Conservation (phyloP, 202 grass and related monocot genomes). For the Schoenoplectus tabernaemontani region DNA sequence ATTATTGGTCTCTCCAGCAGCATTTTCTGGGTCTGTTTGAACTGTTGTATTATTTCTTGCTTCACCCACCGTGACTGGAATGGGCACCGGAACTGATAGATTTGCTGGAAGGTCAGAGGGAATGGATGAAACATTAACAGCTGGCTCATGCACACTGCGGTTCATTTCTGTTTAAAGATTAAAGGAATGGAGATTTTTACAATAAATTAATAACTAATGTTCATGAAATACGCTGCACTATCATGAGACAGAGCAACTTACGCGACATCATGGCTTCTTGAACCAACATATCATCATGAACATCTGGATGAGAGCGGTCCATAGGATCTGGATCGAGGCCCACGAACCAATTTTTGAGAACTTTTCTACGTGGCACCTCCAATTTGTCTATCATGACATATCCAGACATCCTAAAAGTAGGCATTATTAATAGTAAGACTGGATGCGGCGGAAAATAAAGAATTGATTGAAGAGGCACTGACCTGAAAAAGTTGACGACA, state of each 20-base stretch:
- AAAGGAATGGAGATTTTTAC: not conserved
- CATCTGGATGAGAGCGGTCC: conserved; percentile 86
- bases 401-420: conserved; percentile 64
- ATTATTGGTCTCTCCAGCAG: not conserved
- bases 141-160: not conserved
- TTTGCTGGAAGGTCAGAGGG: conserved; percentile 12
- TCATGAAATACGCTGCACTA: conserved; percentile 29
- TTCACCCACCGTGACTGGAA: not conserved
- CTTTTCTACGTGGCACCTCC: conserved; percentile 87
- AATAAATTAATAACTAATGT: not conserved
- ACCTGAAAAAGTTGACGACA: conserved; percentile 87
- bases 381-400: conserved; percentile 98
- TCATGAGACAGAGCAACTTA: not conserved
- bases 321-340: conserved; percentile 65
- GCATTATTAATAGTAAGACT: conserved; percentile 21
- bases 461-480: conserved; percentile 16
- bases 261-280: conserved; percentile 30
- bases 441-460: conserved; percentile 8
- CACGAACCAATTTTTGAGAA: conserved; percentile 90
- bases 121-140: conserved; percentile 1
- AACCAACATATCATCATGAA: conserved; percentile 57
- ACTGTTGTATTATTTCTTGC: not conserved
- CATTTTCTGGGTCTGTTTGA: not conserved
- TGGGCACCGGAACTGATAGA: not conserved
- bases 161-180: conserved; percentile 17